Base-by-base conservation (phyloP, 73 alveolate genomes). In the Breviolum minutum region DNA sequence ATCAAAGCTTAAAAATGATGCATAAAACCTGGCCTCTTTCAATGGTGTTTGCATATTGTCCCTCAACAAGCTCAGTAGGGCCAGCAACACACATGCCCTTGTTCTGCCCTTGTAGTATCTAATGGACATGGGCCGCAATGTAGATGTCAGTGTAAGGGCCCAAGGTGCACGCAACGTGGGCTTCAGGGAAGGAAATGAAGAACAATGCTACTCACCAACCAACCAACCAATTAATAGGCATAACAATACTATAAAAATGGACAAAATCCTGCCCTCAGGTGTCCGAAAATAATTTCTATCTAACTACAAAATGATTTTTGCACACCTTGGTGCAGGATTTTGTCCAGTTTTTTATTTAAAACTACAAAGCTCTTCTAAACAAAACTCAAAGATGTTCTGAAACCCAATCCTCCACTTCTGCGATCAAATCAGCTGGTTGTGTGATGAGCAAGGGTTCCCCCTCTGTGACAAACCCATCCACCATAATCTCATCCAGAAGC, bases 71-170 rank as follows among this genome's bases (percentile, higher is more conserved):
- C 81, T 62, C 62, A 86, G 81, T 12, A 86, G 9, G 30, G 81
- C 62, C 82, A 86, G 27, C 63, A 86, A n/a, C 22, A 86, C 95
- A 5, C 29, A 26, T 29, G 64, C 30, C 12, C 95, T 81, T 63
- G 95, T 86, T 60, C 30, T 86, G 63, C 95, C 95, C 71, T 86
- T 86, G 80, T 10, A 86, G 95, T 86, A 86, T 11, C 95, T 81
- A 60, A 86, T 80, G 17, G 32, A 9, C 81, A 86, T 8, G 5
- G 95, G 95, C 61, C 54, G 48, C 82, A 86, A 10, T 3, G 20
- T 7, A 29, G 66, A 8, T 0, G 8, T 7, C 7, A 22, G 64
- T 0, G 30, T 8, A 63, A 17, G 60, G 7, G 8, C 61, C 91
- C 91, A 82, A 7, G 91, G 91, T 0, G 74, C 91, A 16, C 5